Percentiles rank a stretch among this genome's conserved stretches.
Conservation (phyloP, 1,284 basidiomycete genomes). For the Hortiboletus rubellus region DNA sequence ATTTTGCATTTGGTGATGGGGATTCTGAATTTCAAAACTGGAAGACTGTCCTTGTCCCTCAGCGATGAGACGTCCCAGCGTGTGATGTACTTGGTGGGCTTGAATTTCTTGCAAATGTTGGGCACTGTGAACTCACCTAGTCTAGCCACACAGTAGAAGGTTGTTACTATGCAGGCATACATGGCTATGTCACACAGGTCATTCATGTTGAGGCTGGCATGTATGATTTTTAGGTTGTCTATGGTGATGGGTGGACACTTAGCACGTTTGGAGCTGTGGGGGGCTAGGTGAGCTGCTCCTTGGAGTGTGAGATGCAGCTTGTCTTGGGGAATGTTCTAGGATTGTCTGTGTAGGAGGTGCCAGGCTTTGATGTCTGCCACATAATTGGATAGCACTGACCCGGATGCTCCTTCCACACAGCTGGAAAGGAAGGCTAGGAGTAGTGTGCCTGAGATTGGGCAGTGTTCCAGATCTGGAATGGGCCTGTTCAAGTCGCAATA, state of each 20-base stretch:
- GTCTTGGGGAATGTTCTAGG: not conserved
- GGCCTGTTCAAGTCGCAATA: too few species aligned
- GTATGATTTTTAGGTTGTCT: not conserved
- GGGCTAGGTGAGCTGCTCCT: not conserved
- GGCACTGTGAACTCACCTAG: not conserved
- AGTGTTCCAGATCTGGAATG: too few species aligned
- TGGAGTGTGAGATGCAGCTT: not conserved
- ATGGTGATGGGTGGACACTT: not conserved
- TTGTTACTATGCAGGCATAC: not conserved
- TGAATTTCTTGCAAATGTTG: too few species aligned
- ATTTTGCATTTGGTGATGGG: too few species aligned
- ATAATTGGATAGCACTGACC: too few species aligned
- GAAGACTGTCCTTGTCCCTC: too few species aligned
- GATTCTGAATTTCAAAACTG: too few species aligned
- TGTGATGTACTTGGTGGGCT: too few species aligned
- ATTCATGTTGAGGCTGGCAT: rapidly evolving
- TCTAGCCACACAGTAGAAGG: not conserved
- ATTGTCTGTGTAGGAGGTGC: not conserved
- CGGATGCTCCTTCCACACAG: too few species aligned
- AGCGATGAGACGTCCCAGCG: too few species aligned
- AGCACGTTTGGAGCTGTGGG: not conserved
- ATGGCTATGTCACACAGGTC: not conserved
- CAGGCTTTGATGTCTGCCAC: rapidly evolving
- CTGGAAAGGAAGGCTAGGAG: too few species aligned
- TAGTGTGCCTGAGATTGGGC: too few species aligned